Percentiles rank a stretch among this genome's conserved stretches.
phyloP scores from a whole-genome alignment of 257 asterid species.

The Solanum gandarillasii region DNA sequence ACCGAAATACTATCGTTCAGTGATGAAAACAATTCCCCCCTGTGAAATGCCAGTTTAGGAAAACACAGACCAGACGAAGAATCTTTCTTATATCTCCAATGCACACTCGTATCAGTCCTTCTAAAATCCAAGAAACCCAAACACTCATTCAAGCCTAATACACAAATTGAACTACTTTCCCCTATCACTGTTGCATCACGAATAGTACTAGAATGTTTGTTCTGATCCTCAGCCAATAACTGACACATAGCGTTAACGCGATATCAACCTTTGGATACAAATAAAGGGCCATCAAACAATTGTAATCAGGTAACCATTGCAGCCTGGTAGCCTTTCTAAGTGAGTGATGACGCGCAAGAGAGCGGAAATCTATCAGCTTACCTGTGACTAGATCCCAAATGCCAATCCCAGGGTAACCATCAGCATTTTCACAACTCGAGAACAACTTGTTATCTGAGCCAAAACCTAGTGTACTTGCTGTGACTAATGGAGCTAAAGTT shows the following conservation, averaged over 20 bases:
- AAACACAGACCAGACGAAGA: not conserved
- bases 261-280: not conserved
- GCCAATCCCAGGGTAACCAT: conserved; percentile 43
- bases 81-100: not conserved
- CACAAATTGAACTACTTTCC: not conserved
- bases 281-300: conserved; percentile 54
- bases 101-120: conserved; percentile 20
- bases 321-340: conserved; percentile 67
- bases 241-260: conserved; percentile 31
- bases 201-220: no score
- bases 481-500: conserved; percentile 10
- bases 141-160: conserved; percentile 59
- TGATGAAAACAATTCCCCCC: conserved; percentile 67
- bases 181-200: not conserved
- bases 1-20: conserved; percentile 68
- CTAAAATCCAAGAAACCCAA: conserved; percentile 81
- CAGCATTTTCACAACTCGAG: conserved; percentile 60
- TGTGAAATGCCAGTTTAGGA: conserved; percentile 64
- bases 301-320: conserved; percentile 60
- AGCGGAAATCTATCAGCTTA: conserved; percentile 55
- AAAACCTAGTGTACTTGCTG: conserved; percentile 59
- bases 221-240: no score
- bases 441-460: conserved; percentile 51
- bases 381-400: conserved; percentile 69
- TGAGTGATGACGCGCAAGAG: conserved; percentile 8